Evolutionary conservation across 169 alveolate genomes (phyloP), one percentile per base, ranked within the genome.

Genomic region (Eimeria nieschulzi): DNA sequence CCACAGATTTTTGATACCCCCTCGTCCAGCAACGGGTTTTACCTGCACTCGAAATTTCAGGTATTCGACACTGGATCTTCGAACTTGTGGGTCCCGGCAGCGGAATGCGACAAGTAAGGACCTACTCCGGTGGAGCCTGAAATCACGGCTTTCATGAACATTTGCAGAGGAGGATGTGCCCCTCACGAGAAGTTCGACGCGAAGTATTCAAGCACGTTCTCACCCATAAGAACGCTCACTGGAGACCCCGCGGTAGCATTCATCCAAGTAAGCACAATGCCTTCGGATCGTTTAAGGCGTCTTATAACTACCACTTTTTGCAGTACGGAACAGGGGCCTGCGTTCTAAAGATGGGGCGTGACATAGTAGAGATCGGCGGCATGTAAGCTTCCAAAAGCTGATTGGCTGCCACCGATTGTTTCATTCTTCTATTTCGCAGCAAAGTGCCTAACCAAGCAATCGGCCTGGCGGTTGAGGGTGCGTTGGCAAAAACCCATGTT

Each of bases 41-140:
- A 83, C 66, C 39, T 17, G 15, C 68, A 23, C 8, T 23, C 5
- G n/a, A 46, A 7, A 59, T 13, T 63, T 10, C 92, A 95, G 97
- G 96, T 95, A 17, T 96, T 96, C 83, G 98, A 97, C 82, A 97
- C 98, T 19, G 98, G 98, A 5, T 96, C 98, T 51, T 96, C 98
- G 87, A 97, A 97, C 84, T 94, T 97, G 7, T 97, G 98, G 97
- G 93, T 97, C 9, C 98, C 98, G 6, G 96, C 98, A 23, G 94
- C 92, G 53, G 95, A 95, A 87, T 97, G 98, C 90, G 83, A 91
- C 56, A 64, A 83, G 94, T 91, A 53, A 33, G 72, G 25, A 0
- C 19, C 15, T 1, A 8, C 13, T 51, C 13, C 39, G 1, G 21
- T 59, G 8, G 33, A 15, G 7, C 5, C 10, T 61, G 51, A 2